Conservation (phyloP, 2,329 filamentous ascomycete species). For the Arthrobotrys entomopaga region DNA sequence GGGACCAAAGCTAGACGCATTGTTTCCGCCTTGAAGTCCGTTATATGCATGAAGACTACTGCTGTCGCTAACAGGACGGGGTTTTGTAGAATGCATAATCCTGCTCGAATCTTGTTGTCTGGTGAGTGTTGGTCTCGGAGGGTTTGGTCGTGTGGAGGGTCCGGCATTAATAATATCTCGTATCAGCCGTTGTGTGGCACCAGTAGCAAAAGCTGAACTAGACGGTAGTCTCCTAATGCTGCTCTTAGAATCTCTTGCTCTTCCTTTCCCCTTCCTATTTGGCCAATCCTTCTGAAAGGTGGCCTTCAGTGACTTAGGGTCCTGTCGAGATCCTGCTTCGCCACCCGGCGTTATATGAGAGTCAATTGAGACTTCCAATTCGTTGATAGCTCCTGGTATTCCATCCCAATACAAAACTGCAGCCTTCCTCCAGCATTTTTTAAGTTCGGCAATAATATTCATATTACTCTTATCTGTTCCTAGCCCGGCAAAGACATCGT, state of each 20-base stretch:
- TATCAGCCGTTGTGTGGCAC: slow-evolving; percentile 49
- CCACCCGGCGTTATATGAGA: slow-evolving; percentile 59
- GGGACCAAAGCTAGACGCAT: slow-evolving; percentile 22
- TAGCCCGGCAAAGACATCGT: slow-evolving; percentile 66
- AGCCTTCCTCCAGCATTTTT: slow-evolving; percentile 95
- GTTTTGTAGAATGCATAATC: slow-evolving; percentile 42
- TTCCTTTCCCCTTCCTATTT: slow-evolving; percentile 44
- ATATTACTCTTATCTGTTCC: slow-evolving; percentile 72
- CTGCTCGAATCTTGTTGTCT: slow-evolving; percentile 49
- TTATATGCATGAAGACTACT: slow-evolving; percentile 51
- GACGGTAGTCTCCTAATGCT: slow-evolving; percentile 50
- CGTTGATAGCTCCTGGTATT: slow-evolving; percentile 41
- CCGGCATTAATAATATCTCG: slow-evolving; percentile 50
- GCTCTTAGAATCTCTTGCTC: slow-evolving; percentile 49
- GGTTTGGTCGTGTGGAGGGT: slow-evolving; percentile 17
- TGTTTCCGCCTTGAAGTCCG: slow-evolving; percentile 27
- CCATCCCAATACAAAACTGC: slow-evolving; percentile 90
- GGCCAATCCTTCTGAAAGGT: slow-evolving; percentile 52
- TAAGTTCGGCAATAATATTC: slow-evolving; percentile 91
- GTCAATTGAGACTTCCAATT: slow-evolving; percentile 56
- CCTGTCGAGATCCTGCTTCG: slow-evolving; percentile 56
- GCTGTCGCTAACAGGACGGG: slow-evolving; percentile 44
- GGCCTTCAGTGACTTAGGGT: slow-evolving; percentile 47
- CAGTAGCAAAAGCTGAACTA: slow-evolving; percentile 42
- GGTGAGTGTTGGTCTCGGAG: slow-evolving; percentile 26